These are phyloP conservation scores for Solanum sparsipilum DNA, from an alignment of 257 asterid genomes.

Conservation along the genomic window DNA sequence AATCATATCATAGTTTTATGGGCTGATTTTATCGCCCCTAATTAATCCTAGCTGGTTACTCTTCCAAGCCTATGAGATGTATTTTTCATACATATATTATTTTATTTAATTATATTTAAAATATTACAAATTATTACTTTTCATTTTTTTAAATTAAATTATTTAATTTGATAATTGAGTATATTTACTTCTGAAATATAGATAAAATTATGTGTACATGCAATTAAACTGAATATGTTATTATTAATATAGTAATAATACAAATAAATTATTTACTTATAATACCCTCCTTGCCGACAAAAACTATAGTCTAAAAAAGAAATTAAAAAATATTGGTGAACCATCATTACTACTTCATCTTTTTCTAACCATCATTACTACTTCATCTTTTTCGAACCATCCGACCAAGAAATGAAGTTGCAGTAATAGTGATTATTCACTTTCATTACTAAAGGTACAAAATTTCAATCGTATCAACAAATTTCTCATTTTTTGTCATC, in stretches of 20 bases:
- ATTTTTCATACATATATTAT: background rate
- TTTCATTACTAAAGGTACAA: background rate
- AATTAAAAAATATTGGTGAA: background rate
- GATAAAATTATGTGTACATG: background rate
- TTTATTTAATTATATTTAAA: background rate
- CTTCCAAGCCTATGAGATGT: background rate
- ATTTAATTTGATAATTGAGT: background rate
- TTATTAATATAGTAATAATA: background rate
- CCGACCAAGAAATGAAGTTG: background rate
- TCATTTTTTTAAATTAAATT: background rate
- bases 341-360: background rate
- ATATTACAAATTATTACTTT: background rate
- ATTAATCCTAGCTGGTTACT: background rate
- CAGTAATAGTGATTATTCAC: background rate
- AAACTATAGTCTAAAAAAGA: background rate
- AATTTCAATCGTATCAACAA: background rate
- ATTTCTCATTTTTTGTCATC: background rate
- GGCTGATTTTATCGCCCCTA: background rate
- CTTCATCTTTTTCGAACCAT: background rate
- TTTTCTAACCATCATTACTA: background rate
- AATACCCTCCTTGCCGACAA: background rate
- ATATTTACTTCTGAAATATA: no score
- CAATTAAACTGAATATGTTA: background rate
- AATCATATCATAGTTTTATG: no score
- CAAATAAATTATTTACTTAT: background rate